A percentile compares a stretch with the other conserved stretches of the same genome.
phyloP scores from a whole-genome alignment of 192 early-diverging fungal species.

The Helicostylum pulchrum region DNA sequence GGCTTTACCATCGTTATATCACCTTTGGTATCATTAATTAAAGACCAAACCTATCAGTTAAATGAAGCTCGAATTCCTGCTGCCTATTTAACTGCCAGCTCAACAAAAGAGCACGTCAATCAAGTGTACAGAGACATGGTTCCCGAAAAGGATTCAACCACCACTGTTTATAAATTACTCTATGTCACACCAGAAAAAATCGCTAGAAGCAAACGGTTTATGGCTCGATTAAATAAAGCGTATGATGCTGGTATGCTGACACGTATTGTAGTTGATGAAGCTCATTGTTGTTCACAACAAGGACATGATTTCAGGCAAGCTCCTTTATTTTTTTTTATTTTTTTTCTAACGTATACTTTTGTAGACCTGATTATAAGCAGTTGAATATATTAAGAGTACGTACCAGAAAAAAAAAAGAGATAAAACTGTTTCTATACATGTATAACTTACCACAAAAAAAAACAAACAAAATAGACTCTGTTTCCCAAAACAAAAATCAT shows the following conservation, averaged over 20 bases:
- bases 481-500: constrained; percentile 67
- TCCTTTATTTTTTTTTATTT: background rate
- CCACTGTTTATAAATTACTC: constrained; percentile 57
- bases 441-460: too few relatives aligned
- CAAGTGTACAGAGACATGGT: constrained; percentile 50
- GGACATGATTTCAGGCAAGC: constrained; percentile 90
- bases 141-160: constrained; percentile 42
- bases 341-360: background rate
- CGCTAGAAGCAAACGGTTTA: constrained; percentile 63
- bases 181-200: constrained; percentile 94
- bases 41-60: constrained; percentile 85
- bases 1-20: constrained; percentile 89
- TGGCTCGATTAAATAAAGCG: constrained; percentile 44
- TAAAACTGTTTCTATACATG: background rate
- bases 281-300: constrained; percentile 93
- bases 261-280: constrained; percentile 94
- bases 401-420: background rate
- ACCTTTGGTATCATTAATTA: constrained; percentile 89
- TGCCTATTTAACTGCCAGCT: constrained; percentile 47
- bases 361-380: constrained; percentile 37
- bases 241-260: constrained; percentile 63
- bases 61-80: constrained; percentile 40
- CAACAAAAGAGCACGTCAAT: constrained; percentile 50
- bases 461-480: constrained; percentile 22
- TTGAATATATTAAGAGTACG: constrained; percentile 26